Base-by-base conservation (phyloP, 1,284 basidiomycete genomes). In the Cryptococcus jaspeensis region DNA sequence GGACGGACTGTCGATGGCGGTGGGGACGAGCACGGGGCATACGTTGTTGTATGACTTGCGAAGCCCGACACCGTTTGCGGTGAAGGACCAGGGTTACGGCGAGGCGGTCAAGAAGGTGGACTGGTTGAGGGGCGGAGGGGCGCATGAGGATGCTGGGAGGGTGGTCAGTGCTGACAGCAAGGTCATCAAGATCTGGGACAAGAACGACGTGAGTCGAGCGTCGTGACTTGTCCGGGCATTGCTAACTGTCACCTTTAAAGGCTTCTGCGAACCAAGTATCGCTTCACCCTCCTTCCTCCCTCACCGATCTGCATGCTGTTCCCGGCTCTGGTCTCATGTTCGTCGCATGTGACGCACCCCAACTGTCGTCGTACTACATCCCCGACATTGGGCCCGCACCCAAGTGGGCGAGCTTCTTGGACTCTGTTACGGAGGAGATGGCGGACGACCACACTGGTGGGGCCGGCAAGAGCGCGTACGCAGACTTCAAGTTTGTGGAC, bases 401-500 rank as follows among this genome's bases (percentile, higher is more conserved):
- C 0, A 85, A 86, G 65, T 99, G 96, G 96, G 93, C 92, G 50
- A 88, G 87, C 71, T 99, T 98, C 86, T 84, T 99, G 57, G 96
- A 99, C 79, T 92, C 91, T 66, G 88, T 99, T 71, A 99, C 96
- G 0, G 96, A 99, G 74, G 93, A 97, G 74, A 88, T 97, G 85
- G 94, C 94, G 69, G 89, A 92, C 70, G 88, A 90, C 70, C 83
- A 85, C 0, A 55, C 61, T 0, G 63, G 61, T n/a, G 74, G 78
- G 22, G 70, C 66, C 5, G 78, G 75, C 32, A 79, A 79, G 65
- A 77, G 80, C 36, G 78, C 81, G 13, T 99, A 98, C 77, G 88
- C 95, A 73, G 96, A 98, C 80, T 99, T 88, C 85, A 99, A 99
- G 79, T 99, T 99, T 72, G 84, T 99, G 62, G 92, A 95, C 78